These are phyloP conservation scores for Erythrophleum fordii DNA, from an alignment of 306 rosid species.

Conservation along the genomic window DNA sequence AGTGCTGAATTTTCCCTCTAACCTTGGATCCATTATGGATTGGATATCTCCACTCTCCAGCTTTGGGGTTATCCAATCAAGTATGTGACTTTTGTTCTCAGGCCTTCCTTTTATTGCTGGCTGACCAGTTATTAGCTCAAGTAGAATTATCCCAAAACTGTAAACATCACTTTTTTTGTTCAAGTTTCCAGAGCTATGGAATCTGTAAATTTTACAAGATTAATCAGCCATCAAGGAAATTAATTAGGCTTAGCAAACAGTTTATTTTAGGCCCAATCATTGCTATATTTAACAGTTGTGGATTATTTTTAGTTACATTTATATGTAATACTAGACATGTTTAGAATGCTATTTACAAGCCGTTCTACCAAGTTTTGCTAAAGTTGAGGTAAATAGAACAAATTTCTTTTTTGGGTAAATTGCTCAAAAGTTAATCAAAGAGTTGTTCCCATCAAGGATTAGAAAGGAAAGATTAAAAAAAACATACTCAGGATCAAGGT, in stretches of 20 bases:
- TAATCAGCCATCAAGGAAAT: neutral
- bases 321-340: neutral
- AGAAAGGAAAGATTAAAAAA: too few relatives aligned
- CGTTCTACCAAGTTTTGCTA: too few relatives aligned
- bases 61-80: neutral
- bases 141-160: neutral
- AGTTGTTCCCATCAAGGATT: too few relatives aligned
- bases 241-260: neutral
- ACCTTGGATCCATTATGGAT: slow-evolving; percentile 29
- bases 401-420: too few relatives aligned
- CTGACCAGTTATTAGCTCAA: neutral
- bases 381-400: too few relatives aligned
- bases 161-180: neutral
- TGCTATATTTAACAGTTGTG: neutral
- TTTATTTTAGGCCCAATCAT: neutral
- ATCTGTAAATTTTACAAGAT: neutral
- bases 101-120: neutral
- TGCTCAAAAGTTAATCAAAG: too few relatives aligned
- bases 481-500: neutral
- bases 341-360: too few relatives aligned
- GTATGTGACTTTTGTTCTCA: too few relatives aligned
- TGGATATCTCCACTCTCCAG: neutral
- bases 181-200: neutral
- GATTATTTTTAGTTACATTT: neutral
- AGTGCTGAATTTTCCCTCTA: slow-evolving; percentile 14